Conservation (phyloP, 495 filamentous ascomycete species). For the Hyaloscypha variabilis region DNA sequence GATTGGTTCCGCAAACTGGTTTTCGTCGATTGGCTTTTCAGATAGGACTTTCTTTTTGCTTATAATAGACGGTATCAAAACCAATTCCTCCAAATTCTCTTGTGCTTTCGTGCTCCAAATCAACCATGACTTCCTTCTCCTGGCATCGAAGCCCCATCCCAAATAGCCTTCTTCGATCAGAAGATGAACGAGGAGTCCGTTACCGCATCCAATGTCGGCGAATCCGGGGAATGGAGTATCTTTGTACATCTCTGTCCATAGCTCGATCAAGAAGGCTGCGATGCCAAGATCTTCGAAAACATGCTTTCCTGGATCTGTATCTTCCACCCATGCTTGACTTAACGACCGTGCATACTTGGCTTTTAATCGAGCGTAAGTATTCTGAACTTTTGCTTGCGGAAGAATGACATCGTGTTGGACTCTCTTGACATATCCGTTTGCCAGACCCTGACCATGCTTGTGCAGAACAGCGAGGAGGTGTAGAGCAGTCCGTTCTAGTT, state of each 20-base stretch:
- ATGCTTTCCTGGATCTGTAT: conserved; percentile 86
- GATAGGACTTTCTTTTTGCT: neutral
- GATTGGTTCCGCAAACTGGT: neutral
- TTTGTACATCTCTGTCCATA: conserved; percentile 86
- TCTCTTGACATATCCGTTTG: conserved; percentile 68
- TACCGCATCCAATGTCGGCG: conserved; percentile 94
- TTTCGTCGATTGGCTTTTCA: neutral
- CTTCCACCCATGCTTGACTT: conserved; percentile 75
- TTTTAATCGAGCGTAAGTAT: conserved; percentile 83
- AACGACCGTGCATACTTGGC: conserved; percentile 69
- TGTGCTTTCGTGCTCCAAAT: conserved; percentile 62
- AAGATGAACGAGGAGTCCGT: conserved; percentile 88
- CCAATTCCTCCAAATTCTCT: conserved; percentile 63
- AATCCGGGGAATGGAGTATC: conserved; percentile 74
- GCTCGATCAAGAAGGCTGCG: conserved; percentile 88
- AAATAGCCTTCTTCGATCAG: conserved; percentile 79
- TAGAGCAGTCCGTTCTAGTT: conserved; percentile 70
- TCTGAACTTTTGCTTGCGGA: conserved; percentile 71
- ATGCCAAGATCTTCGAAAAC: conserved; percentile 95
- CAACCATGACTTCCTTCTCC: conserved; percentile 79
- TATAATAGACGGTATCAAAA: conserved; percentile 68
- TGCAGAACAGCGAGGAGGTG: conserved; percentile 71
- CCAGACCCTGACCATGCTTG: conserved; percentile 71
- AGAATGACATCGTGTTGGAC: conserved; percentile 78
- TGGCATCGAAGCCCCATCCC: conserved; percentile 91